Base-by-base conservation (phyloP, 805 yeast species). In the Kodamaea sagamina region DNA sequence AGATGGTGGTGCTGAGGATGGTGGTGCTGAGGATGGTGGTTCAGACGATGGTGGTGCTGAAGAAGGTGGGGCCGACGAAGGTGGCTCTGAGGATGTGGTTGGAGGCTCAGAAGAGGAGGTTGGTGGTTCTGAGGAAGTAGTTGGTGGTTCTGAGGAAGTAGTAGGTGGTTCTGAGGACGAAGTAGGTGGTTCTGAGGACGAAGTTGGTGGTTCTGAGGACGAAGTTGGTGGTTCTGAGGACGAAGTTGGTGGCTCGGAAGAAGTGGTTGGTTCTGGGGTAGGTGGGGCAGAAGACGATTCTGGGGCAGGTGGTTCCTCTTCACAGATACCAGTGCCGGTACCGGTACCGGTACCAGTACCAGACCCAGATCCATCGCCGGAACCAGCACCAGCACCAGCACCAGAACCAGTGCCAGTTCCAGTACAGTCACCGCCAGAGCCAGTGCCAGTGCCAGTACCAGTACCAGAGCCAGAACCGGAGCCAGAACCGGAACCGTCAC, bases 381-480 rank as follows among this genome's bases (percentile, higher is more conserved):
- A 15, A 16, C 36, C 25, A 32, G 36, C 11, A 32, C 25, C 36
- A 4, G 19, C 17, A 32, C 25, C 36, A 15, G 24, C 12, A 16
- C 25, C 36, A 4, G 25, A 32, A 3, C 36, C 36, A 16, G 25
- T n/a, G 6, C 25, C 36, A 16, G 22, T 6, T 4, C 25, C 36
- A 16, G 25, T 13, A 16, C 35, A n/a, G 4, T 11, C 17, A 7
- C 19, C 35, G 10, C 27, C 37, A 3, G 37, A 34, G 6, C 27
- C 37, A 17, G 27, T 17, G 18, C 27, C 41, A 18, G 28, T 28
- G 15, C 36, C 31, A 6, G n/a, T 4, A 11, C 34, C 26, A 11
- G 41, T 13, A 13, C 34, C 41, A 27, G 37, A 34, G 17, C 27
- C 37, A 12, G 24, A 18, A n/a, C 27, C 37, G 9, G 22, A 31